Percentiles rank a stretch among this genome's conserved stretches.
phyloP scores from a whole-genome alignment of 208 protist species.

The Acanthamoeba quina region DNA sequence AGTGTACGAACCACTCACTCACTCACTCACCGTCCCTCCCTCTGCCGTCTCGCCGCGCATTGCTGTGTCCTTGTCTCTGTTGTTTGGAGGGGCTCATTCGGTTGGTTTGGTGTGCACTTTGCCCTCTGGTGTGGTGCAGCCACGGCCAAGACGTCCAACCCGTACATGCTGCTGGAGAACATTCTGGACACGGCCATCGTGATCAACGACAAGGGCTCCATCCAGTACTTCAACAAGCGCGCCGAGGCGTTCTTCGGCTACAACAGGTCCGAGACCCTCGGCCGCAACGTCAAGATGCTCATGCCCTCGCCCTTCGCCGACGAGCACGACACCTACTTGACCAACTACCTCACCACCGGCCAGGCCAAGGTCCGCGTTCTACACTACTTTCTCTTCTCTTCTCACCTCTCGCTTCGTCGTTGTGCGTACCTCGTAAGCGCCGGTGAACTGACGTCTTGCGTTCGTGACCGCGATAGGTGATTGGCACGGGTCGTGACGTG shows the following conservation, averaged over 20 bases:
- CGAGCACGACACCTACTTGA: constrained; percentile 64
- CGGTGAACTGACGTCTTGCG: not conserved
- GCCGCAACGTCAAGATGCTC: constrained; percentile 65
- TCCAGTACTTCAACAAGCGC: constrained; percentile 59
- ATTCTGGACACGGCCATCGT: constrained; percentile 46
- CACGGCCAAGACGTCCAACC: not conserved
- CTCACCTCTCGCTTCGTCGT: not conserved
- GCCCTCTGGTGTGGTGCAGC: not conserved
- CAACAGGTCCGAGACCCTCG: constrained; percentile 26
- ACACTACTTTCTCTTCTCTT: not conserved
- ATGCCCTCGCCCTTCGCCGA: constrained; percentile 52
- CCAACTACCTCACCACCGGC: constrained; percentile 67
- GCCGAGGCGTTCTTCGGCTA: constrained; percentile 58
- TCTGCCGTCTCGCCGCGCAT: not conserved
- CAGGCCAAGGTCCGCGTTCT: constrained; percentile 52
- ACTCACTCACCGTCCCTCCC: too few species aligned
- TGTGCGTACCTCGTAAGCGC: not conserved
- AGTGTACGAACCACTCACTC: too few species aligned
- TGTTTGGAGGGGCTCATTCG: not conserved
- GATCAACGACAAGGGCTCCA: constrained; percentile 22
- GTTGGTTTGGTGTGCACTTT: too few species aligned
- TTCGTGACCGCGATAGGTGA: not conserved
- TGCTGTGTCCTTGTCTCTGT: too few species aligned
- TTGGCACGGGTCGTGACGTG: constrained; percentile 37
- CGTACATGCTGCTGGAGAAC: constrained; percentile 22